Evolutionary conservation across 1,139 yeast species (phyloP).

Genomic region (Yamadazyma mexicana): DNA sequence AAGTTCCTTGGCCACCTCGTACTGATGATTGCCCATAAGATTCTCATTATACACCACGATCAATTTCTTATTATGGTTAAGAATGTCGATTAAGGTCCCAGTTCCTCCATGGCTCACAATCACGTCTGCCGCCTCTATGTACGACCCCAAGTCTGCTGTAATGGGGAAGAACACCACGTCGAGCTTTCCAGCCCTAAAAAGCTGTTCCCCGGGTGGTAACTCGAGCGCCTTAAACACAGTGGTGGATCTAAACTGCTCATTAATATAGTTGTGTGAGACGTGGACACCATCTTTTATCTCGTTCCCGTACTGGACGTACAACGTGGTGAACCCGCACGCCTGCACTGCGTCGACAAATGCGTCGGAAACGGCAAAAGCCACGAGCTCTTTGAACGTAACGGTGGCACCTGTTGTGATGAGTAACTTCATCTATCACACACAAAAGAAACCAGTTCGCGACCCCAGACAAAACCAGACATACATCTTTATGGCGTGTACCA

Average conservation of each 20-base stretch:
- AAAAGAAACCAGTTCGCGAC: not conserved
- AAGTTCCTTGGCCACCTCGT: constrained; percentile 59
- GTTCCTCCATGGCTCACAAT: constrained; percentile 93
- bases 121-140: constrained; percentile 45
- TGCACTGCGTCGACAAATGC: constrained; percentile 37
- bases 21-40: constrained; percentile 86
- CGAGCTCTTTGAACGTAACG: constrained; percentile 64
- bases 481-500: no score
- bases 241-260: constrained; percentile 13
- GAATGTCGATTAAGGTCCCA: constrained; percentile 82
- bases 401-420: constrained; percentile 75
- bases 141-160: constrained; percentile 37
- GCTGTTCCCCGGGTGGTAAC: not conserved
- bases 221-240: not conserved
- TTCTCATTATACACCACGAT: constrained; percentile 68
- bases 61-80: constrained; percentile 50
- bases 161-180: constrained; percentile 46
- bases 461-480: no score
- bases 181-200: not conserved
- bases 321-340: constrained; percentile 6
- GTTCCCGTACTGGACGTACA: constrained; percentile 63
- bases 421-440: no score
- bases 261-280: constrained; percentile 26
- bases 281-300: constrained; percentile 25
- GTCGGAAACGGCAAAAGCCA: constrained; percentile 37